phyloP scores from a whole-genome alignment of 495 filamentous ascomycete genomes.

The Amorphotheca resinae region DNA sequence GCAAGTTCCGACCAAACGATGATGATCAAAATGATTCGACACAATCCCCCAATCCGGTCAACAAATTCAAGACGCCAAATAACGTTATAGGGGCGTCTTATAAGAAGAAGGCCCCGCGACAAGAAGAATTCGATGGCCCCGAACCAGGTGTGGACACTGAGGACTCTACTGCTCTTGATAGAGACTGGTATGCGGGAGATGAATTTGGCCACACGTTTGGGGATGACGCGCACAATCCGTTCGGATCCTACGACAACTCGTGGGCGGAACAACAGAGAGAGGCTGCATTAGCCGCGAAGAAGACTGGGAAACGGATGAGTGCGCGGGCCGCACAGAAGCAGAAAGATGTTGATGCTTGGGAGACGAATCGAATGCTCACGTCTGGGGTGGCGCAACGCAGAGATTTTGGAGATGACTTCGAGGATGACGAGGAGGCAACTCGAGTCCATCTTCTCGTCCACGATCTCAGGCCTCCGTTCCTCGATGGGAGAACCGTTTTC shows the following conservation, averaged over 20 bases:
- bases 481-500: constrained; percentile 91
- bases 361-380: constrained; percentile 96
- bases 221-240: constrained; percentile 61
- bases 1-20: neutral
- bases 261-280: constrained; percentile 65
- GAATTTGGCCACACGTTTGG: constrained; percentile 67
- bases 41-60: neutral
- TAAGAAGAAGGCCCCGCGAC: constrained; percentile 23
- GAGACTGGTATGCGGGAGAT: constrained; percentile 78
- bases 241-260: constrained; percentile 50
- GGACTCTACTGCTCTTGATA: constrained; percentile 56
- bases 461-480: constrained; percentile 86
- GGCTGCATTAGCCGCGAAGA: constrained; percentile 58
- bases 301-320: constrained; percentile 54
- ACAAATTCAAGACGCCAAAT: neutral
- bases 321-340: constrained; percentile 70
- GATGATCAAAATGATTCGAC: neutral
- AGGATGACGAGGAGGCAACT: constrained; percentile 84
- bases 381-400: constrained; percentile 88
- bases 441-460: constrained; percentile 87
- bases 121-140: constrained; percentile 40
- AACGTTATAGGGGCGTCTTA: neutral
- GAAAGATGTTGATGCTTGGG: constrained; percentile 94
- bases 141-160: constrained; percentile 34
- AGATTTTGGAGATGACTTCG: constrained; percentile 67